Evolutionary conservation across 2,329 filamentous ascomycete genomes (phyloP), one percentile per base, ranked within the genome.

Genomic region (Emmonsiellopsis sp.): DNA sequence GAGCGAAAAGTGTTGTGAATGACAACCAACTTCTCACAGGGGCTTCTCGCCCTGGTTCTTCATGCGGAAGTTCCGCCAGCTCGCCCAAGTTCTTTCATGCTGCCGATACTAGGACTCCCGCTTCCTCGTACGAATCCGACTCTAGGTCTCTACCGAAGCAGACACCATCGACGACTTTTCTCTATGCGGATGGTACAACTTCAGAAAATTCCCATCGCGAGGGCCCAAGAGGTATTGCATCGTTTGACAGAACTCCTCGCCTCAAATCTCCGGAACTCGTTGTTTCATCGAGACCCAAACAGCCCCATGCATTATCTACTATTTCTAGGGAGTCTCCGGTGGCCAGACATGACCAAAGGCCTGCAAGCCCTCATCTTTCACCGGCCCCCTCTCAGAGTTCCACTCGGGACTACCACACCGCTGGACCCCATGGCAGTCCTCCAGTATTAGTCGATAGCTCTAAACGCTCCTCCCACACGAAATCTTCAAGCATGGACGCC

Each of bases 81-180:
- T 49, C 47, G 34, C 71, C 85, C 51, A 92, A 89, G 73, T 97
- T 97, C 78, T 96, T 98, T 68, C 91, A 94, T 67, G 93, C 91
- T 31, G 89, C 84, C 67, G 89, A 95, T 61, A 86, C 80, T 40
- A 84, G 80, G 61, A 70, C 75, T 20, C 59, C 72, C 31, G 71
- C 71, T 34, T 73, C 71, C n/a, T 65, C 66, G 3, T 43, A 52
- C 30, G 68, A 72, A 26, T 45, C 58, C 30, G 68, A 69, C 35
- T 51, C 56, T n/a, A 65, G 40, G n/a, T 35, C 41, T 30, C 30
- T 46, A 37, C 40, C 32, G 37, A 62, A 47, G 53, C 59, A 16
- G 59, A 58, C 35, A 57, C 50, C 31, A 68, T 52, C 58, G 16
- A 56, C 62, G 6, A 61, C 64, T 2, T 73, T 73, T 50, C 54